These are phyloP conservation scores for Lagenaria siceraria DNA, from an alignment of 306 rosid species.

Conservation along the genomic window DNA sequence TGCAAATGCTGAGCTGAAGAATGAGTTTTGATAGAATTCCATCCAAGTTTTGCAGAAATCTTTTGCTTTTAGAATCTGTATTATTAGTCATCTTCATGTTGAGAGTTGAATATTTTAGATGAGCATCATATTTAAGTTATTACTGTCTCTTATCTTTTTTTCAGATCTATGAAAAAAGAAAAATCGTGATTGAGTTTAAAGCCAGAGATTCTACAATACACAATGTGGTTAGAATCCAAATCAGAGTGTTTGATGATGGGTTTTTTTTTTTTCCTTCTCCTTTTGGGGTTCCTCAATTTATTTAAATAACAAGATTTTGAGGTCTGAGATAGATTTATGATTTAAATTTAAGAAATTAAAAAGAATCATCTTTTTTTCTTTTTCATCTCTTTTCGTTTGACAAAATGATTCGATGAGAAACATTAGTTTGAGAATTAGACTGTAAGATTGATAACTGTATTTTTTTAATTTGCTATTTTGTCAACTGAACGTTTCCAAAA, in stretches of 20 bases:
- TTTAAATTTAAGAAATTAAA: background rate
- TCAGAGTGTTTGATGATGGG: too few relatives aligned
- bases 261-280: too few relatives aligned
- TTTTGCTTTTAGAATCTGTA: background rate
- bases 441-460: background rate
- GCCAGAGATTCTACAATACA: too few relatives aligned
- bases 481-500: background rate
- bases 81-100: background rate
- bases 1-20: background rate
- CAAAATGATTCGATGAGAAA: background rate
- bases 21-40: background rate
- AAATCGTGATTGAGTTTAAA: too few relatives aligned
- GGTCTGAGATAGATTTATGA: background rate
- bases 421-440: background rate
- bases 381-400: background rate
- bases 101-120: background rate
- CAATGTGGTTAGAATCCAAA: too few relatives aligned
- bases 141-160: too few relatives aligned
- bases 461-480: background rate
- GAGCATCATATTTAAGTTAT: background rate
- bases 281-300: background rate
- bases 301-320: background rate
- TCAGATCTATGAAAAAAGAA: too few relatives aligned
- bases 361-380: background rate
- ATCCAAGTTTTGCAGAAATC: background rate